These are phyloP conservation scores for Dunaliella salina DNA, from an alignment of 163 green algal species.

Conservation along the genomic window DNA sequence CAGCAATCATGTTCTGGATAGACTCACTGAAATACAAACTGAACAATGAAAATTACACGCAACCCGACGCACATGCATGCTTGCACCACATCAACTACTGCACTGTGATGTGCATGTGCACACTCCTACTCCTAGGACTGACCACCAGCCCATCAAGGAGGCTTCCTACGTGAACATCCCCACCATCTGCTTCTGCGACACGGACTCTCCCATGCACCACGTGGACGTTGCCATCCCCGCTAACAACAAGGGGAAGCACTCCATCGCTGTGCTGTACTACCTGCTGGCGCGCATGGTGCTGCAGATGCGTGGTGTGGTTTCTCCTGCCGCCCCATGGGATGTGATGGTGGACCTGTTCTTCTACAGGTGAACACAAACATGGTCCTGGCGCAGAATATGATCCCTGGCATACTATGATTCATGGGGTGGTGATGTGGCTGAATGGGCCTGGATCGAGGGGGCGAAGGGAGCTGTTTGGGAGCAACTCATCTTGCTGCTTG, in stretches of 20 bases:
- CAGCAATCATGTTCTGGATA: too few relatives aligned
- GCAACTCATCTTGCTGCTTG: too few relatives aligned
- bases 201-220: slow-evolving; percentile 88
- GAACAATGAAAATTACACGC: too few relatives aligned
- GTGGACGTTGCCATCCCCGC: slow-evolving; percentile 98
- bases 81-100: too few relatives aligned
- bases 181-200: slow-evolving; percentile 99
- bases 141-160: slow-evolving; percentile 97
- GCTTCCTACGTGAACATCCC: slow-evolving; percentile 98
- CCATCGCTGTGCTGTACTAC: slow-evolving; percentile 93
- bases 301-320: slow-evolving; percentile 89
- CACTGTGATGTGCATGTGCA: background rate
- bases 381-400: too few relatives aligned
- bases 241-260: slow-evolving; percentile 99
- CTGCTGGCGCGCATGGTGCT: slow-evolving; percentile 97
- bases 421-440: too few relatives aligned
- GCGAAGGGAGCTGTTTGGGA: too few relatives aligned
- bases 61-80: too few relatives aligned
- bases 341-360: slow-evolving; percentile 99
- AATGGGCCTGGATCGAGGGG: too few relatives aligned
- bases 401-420: too few relatives aligned
- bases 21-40: too few relatives aligned
- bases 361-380: slow-evolving; percentile 65
- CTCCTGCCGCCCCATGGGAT: slow-evolving; percentile 75
- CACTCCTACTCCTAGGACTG: slow-evolving; percentile 35